Conservation (phyloP, 208 protist genomes). For the Phytomonas sp. region DNA sequence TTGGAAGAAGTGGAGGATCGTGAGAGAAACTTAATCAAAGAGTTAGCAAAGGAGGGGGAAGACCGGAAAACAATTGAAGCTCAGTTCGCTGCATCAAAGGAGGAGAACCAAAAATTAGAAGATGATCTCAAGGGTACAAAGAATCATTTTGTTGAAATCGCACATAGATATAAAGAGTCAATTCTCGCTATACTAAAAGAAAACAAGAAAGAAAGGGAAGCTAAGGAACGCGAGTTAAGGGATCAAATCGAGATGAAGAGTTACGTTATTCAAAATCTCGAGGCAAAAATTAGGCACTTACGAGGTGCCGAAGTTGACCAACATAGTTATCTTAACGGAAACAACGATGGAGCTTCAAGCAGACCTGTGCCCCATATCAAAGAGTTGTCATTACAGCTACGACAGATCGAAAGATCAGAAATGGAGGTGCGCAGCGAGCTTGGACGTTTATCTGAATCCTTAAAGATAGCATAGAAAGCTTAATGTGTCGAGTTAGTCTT, state of each 20-base stretch:
- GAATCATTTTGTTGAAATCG: constrained; percentile 41
- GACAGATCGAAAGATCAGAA: constrained; percentile 66
- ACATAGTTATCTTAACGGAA: not conserved
- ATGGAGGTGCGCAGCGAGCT: constrained; percentile 52
- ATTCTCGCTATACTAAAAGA: constrained; percentile 77
- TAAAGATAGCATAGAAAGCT: constrained; percentile 61
- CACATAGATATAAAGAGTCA: constrained; percentile 64
- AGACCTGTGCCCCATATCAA: constrained; percentile 31
- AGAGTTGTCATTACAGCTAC: constrained; percentile 59
- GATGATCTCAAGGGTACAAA: constrained; percentile 63
- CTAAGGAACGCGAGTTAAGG: constrained; percentile 76
- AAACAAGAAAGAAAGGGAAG: constrained; percentile 82
- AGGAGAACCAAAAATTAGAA: constrained; percentile 42
- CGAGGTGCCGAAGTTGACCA: constrained; percentile 35
- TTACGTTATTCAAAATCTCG: constrained; percentile 73
- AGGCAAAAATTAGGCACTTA: constrained; percentile 37
- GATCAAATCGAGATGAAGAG: constrained; percentile 72
- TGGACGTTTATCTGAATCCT: constrained; percentile 39
- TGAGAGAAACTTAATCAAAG: constrained; percentile 30
- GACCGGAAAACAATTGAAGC: constrained; percentile 28
- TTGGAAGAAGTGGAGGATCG: constrained; percentile 11
- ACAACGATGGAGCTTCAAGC: not conserved
- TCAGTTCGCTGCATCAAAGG: constrained; percentile 31
- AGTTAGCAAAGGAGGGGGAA: constrained; percentile 40
- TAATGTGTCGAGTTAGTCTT: constrained; percentile 52